Percentiles rank a stretch among this genome's conserved stretches.
These are phyloP conservation scores for Neoboletus subvelutipes DNA, from an alignment of 768 basidiomycete species.

Conservation along the genomic window DNA sequence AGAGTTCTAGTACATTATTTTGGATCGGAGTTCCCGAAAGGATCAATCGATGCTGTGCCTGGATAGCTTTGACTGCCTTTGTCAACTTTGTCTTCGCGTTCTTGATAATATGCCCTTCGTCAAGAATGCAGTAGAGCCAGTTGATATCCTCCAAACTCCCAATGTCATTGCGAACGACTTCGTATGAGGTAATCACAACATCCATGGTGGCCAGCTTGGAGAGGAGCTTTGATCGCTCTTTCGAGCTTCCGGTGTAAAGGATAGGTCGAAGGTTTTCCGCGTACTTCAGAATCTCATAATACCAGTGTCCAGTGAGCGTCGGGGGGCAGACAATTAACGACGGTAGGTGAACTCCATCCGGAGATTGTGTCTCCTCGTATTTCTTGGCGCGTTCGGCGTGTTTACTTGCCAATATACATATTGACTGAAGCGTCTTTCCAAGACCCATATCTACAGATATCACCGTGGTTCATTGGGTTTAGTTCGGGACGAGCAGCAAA, in stretches of 20 bases:
- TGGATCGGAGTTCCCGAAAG: conserved; percentile 98
- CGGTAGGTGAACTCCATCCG: conserved; percentile 83
- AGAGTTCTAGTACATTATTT: conserved; percentile 96
- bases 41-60: conserved; percentile 90
- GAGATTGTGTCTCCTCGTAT: conserved; percentile 60
- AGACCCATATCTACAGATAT: conserved; percentile 87
- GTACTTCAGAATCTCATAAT: conserved; percentile 95
- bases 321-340: conserved; percentile 96
- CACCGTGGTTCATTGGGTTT: neutral
- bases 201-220: conserved; percentile 70
- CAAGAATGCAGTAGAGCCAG: conserved; percentile 96
- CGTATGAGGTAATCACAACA: conserved; percentile 96
- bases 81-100: conserved; percentile 98
- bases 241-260: conserved; percentile 84
- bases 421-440: conserved; percentile 96
- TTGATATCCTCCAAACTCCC: conserved; percentile 64
- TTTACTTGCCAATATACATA: conserved; percentile 94
- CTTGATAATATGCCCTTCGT: conserved; percentile 99
- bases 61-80: conserved; percentile 89
- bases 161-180: conserved; percentile 95
- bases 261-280: conserved; percentile 79
- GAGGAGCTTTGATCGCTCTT: conserved; percentile 73
- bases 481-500: conserved; percentile 14
- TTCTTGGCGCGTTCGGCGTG: conserved; percentile 81
- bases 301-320: conserved; percentile 98